phyloP scores from a whole-genome alignment of 352 stramenopile species.

The Globisporangium recalcitrans region DNA sequence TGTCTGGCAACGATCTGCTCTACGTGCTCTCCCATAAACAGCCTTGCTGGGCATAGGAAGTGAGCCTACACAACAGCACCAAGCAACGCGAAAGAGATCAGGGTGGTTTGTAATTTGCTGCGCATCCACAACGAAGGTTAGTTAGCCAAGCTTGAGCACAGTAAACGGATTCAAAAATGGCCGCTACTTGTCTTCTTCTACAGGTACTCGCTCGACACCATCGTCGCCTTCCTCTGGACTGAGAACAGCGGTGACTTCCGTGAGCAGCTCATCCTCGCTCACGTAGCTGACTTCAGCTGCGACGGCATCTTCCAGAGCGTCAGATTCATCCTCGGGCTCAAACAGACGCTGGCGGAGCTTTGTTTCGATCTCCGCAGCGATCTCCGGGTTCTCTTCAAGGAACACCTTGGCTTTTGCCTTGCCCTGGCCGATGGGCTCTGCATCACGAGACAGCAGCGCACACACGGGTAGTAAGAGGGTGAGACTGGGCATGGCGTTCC shows the following conservation, averaged over 20 bases:
- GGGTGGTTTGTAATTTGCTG: neutral
- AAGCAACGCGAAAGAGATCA: neutral
- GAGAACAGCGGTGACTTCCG: neutral
- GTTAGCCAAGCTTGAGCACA: neutral
- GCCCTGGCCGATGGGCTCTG: conserved; percentile 81
- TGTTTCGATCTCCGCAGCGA: conserved; percentile 64
- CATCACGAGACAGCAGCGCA: conserved; percentile 1
- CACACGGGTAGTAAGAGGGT: neutral
- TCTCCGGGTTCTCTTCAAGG: conserved; percentile 64
- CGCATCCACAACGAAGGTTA: neutral
- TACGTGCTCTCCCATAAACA: conserved; percentile 83
- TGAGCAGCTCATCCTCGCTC: conserved; percentile 4
- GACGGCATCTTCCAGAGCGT: conserved; percentile 14
- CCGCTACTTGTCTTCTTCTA: conserved; percentile 13
- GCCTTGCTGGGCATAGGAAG: conserved; percentile 44
- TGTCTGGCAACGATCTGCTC: conserved; percentile 77
- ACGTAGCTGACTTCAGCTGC: conserved; percentile 7
- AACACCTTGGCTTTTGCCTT: conserved; percentile 83
- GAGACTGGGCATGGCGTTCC: neutral
- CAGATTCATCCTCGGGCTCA: conserved; percentile 16
- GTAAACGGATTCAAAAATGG: neutral
- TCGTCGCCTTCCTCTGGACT: neutral
- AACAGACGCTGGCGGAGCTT: conserved; percentile 70
- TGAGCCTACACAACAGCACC: neutral
- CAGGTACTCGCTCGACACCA: neutral